Conservation (phyloP, 768 basidiomycete species). For the Mycena galericulata region DNA sequence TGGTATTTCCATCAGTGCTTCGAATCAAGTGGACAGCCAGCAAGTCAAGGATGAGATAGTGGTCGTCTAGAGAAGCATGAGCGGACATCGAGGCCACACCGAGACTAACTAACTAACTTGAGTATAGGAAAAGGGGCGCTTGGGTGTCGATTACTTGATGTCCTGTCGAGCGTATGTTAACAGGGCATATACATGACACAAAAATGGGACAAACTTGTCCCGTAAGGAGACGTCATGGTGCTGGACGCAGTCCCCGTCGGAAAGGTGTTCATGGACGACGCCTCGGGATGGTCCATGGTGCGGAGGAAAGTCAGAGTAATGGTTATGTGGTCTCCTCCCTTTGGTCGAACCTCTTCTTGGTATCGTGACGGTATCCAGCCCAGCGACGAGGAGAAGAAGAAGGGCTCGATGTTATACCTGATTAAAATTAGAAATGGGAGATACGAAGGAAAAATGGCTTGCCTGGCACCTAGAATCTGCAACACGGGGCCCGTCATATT, state of each 20-base stretch:
- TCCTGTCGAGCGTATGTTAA: background rate
- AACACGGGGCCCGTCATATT: constrained; percentile 64
- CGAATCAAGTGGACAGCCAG: constrained; percentile 63
- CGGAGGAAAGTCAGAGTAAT: constrained; percentile 68
- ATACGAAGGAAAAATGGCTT: constrained; percentile 51
- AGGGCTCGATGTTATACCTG: constrained; percentile 72
- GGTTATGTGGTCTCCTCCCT: constrained; percentile 69
- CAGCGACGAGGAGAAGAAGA: constrained; percentile 73
- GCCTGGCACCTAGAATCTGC: constrained; percentile 73
- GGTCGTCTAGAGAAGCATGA: constrained; percentile 35
- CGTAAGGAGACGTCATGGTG: constrained; percentile 21
- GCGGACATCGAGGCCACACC: background rate
- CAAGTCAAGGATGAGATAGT: constrained; percentile 57
- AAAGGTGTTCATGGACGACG: constrained; percentile 18
- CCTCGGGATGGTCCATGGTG: constrained; percentile 43
- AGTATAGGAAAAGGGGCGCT: constrained; percentile 28
- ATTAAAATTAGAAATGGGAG: constrained; percentile 71
- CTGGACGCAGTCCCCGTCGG: constrained; percentile 8
- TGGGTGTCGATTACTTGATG: constrained; percentile 33
- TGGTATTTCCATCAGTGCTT: constrained; percentile 56
- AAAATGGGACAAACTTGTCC: background rate
- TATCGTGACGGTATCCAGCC: constrained; percentile 79
- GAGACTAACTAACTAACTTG: constrained; percentile 1
- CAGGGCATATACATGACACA: background rate
- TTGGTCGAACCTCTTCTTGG: constrained; percentile 57